Conservation (phyloP, 495 filamentous ascomycete genomes). For the Daldinia caldariorum region DNA sequence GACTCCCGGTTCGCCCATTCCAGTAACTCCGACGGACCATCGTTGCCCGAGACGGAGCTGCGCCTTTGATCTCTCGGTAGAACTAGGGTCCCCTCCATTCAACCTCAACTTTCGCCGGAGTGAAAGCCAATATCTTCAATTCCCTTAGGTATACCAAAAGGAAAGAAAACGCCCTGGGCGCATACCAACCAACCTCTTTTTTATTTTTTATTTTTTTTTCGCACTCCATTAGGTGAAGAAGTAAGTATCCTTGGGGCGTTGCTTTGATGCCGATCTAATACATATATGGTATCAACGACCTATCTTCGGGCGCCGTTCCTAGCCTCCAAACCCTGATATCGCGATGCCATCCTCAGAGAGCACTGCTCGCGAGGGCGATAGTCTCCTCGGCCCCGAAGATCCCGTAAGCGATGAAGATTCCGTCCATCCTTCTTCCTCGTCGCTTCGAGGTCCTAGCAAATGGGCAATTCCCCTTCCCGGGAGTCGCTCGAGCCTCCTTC, state of each 20-base stretch:
- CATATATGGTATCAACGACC: too few relatives aligned
- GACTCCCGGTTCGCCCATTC: not conserved
- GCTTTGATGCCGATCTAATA: too few relatives aligned
- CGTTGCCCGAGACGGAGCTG: not conserved
- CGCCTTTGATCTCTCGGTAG: not conserved
- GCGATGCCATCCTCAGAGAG: conserved; percentile 17
- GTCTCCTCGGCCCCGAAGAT: conserved; percentile 5
- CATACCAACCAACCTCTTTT: too few relatives aligned
- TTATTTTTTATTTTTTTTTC: too few relatives aligned
- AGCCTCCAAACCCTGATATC: not conserved
- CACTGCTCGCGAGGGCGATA: conserved; percentile 14
- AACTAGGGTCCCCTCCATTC: not conserved
- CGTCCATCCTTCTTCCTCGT: not conserved
- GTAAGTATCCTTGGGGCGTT: too few relatives aligned
- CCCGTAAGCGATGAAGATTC: not conserved
- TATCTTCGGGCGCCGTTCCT: not conserved
- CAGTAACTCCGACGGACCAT: not conserved
- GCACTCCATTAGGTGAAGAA: too few relatives aligned
- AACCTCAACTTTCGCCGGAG: not conserved
- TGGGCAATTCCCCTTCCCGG: not conserved
- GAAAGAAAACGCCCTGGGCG: too few relatives aligned
- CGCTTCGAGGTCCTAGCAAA: conserved; percentile 2
- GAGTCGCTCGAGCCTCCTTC: not conserved
- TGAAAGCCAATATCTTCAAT: too few relatives aligned
- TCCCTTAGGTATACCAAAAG: too few relatives aligned